Evolutionary conservation across 208 protist species (phyloP), one percentile per base, ranked within the genome.

Genomic region (Leishmania guyanensis): DNA sequence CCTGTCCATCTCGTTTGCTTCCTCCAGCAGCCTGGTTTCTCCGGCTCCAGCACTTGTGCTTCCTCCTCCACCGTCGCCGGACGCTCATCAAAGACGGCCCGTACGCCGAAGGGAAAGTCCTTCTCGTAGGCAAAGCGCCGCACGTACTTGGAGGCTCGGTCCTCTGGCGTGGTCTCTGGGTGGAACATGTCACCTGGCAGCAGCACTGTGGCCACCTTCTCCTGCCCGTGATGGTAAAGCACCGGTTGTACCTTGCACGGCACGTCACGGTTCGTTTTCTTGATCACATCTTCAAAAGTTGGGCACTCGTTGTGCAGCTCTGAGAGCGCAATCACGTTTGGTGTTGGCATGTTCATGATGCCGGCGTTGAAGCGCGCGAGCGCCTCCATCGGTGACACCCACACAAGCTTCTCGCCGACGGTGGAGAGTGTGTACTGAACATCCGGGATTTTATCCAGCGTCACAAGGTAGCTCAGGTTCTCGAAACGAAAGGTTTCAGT

Each of bases 261-360:
- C 9, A 53, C 72, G 33, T 91, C 87, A 36, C 80, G 84, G 79
- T 86, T 87, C 17, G 82, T 91, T 77, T 85, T 71, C 87, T 91
- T 93, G 56, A 80, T n/a, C 33, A 96, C 90, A 83, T 96, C 91
- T 5, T 75, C 91, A 84, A 90, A 97, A n/a, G 88, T 93, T 1
- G 92, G 94, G 75, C 86, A 96, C 84, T 92, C 91, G 68, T 97
- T 97, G 79, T 91, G 87, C 46, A 97, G 86, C 84, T 97, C 92
- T n/a, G 90, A 93, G 46, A 97, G 54, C 12, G 87, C 77, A 80
- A 97, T 95, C 33, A 95, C n/a, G 88, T 92, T 96, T 29, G 94
- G 90, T 10, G 94, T 96, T 17, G 94, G 94, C 92, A 96, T 96
- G 80, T 96, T 95, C 91, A 97, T 95, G 68, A 97, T 94, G 51